Conservation (phyloP, 345 rosid genomes). For the Zanthoxylum bungeanum region DNA sequence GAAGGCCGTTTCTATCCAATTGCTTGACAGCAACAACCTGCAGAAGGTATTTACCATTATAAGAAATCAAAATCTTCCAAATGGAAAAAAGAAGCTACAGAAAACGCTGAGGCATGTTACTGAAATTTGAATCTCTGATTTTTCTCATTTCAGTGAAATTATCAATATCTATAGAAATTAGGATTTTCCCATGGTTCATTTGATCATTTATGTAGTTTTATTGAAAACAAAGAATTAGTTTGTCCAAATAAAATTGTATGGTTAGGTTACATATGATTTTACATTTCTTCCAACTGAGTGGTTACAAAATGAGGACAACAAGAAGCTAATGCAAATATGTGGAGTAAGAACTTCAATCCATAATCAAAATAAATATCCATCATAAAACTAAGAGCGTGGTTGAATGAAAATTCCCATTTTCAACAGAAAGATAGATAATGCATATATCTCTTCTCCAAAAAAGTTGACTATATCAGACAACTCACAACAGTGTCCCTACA, state of each 20-base stretch:
- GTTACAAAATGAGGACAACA: not conserved
- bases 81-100: not conserved
- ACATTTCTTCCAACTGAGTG: not conserved
- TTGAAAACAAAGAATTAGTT: not conserved
- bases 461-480: not conserved
- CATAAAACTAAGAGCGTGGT: not conserved
- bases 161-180: not conserved
- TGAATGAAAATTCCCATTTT: not conserved
- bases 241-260: not conserved
- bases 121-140: not conserved
- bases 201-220: not conserved
- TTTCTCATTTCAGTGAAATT: slow-evolving; percentile 2
- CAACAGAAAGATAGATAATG: not conserved
- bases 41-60: no score
- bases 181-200: not conserved
- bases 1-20: no score
- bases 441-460: slow-evolving; percentile 2
- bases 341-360: not conserved
- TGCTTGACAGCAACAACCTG: no score
- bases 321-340: not conserved
- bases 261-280: not conserved
- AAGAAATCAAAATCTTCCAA: no score
- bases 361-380: not conserved
- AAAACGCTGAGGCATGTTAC: not conserved
- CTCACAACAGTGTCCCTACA: not conserved